phyloP scores from a whole-genome alignment of 257 asterid species.

The Gentiana dahurica region DNA sequence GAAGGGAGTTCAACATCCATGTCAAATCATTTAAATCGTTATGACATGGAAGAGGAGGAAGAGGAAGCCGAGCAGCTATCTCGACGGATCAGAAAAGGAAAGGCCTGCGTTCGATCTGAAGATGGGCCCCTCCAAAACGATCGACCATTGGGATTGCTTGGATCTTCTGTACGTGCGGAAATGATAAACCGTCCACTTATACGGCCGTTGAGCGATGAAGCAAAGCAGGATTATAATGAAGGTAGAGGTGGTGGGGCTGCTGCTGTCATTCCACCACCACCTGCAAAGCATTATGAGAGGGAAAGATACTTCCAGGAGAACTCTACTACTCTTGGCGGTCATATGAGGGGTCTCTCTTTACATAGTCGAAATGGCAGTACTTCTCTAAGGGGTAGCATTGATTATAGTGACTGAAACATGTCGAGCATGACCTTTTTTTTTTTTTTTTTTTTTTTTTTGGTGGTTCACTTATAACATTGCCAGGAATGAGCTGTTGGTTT shows the following conservation, averaged over 20 bases:
- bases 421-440: too few relatives aligned
- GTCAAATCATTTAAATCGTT: constrained; percentile 38
- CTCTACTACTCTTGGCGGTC: constrained; percentile 39
- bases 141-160: constrained; percentile 42
- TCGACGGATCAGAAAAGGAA: constrained; percentile 82
- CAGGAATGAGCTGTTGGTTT: too few relatives aligned
- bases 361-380: constrained; percentile 74
- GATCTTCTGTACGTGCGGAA: constrained; percentile 46
- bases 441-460: too few relatives aligned
- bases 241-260: constrained; percentile 27
- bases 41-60: constrained; percentile 54
- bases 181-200: constrained; percentile 70
- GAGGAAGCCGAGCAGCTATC: constrained; percentile 67
- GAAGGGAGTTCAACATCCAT: constrained; percentile 38
- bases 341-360: constrained; percentile 57
- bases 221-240: constrained; percentile 29
- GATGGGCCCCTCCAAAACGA: constrained; percentile 40
- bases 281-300: constrained; percentile 83
- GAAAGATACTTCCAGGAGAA: constrained; percentile 78
- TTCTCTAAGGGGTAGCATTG: constrained; percentile 68
- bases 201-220: constrained; percentile 47
- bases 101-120: constrained; percentile 67
- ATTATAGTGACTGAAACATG: constrained; percentile 46
- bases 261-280: constrained; percentile 55
- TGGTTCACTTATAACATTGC: too few relatives aligned